Evolutionary conservation across 1,284 basidiomycete species (phyloP), one percentile per base, ranked within the genome.

Genomic region (Puccinia polysora): DNA sequence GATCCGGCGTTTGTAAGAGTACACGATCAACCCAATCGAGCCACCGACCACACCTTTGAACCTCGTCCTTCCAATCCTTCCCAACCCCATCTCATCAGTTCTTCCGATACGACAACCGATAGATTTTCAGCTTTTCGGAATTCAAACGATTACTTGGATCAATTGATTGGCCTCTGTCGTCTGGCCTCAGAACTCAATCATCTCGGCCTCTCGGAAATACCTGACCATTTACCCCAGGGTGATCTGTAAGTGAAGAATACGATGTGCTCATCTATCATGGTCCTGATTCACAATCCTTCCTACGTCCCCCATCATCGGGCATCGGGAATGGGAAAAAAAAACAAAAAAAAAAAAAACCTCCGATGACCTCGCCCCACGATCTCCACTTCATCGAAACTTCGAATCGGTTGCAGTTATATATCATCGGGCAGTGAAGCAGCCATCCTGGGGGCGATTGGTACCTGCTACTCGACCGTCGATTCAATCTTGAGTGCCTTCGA

Each of bases 381-480:
- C 8, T 40, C 20, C 53, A 30, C 45, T 28, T 25, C 4, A 20
- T 32, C 28, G 28, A 45, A 64, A 30, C 2, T 25, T 8, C 32
- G 15, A 40, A 28, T 30, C 34, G 2, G 4, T 47, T 40, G n/a
- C n/a, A 63, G 68, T 1, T 72, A 72, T 50, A 59, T 64, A 12
- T 64, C 60, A 8, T 5, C 36, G 15, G 52, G 52, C 14, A 59
- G 59, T 38, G 53, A 55, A 23, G 47, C 40, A 10, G 64, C 69
- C 23, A 55, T 72, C 23, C 18, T 60, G 30, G 69, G 52, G 5
- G 45, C 65, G 8, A 47, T 69, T 7, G 55, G 55, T 25, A 40
- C 65, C 28, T 58, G 53, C 43, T 58, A 58, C n/a, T 20, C 38
- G n/a, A 59, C 62, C 36, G 28, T 64, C 18, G 65, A 68, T 73